A percentile compares a stretch with the other conserved stretches of the same genome.
Evolutionary conservation across 306 rosid species (phyloP).

Genomic region (Sicyos edulis): DNA sequence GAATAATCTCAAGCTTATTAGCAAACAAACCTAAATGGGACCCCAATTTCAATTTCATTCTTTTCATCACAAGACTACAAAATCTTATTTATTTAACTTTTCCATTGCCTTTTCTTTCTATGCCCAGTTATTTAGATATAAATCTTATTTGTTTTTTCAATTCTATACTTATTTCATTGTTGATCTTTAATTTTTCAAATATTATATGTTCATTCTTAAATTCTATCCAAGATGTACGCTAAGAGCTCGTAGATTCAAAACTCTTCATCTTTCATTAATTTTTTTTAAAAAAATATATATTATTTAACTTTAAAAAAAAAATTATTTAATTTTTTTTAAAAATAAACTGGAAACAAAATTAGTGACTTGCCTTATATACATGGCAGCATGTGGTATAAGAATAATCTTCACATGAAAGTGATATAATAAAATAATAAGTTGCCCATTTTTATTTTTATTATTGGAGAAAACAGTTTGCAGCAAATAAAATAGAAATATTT

Average conservation of each 20-base stretch:
- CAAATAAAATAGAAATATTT: background rate
- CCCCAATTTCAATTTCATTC: background rate
- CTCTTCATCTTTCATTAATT: too few species aligned
- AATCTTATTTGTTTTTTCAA: background rate
- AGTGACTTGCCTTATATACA: background rate
- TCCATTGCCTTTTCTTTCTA: background rate
- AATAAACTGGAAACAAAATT: background rate
- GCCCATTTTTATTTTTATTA: background rate
- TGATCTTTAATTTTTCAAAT: background rate
- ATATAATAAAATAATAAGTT: background rate
- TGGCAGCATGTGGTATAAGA: conserved; percentile 3
- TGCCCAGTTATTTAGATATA: background rate
- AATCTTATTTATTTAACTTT: background rate
- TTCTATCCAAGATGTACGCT: background rate
- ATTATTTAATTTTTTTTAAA: too few species aligned
- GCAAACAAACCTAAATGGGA: background rate
- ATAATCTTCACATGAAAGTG: background rate
- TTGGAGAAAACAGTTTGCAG: background rate
- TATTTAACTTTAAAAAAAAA: too few species aligned
- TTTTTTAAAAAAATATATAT: too few species aligned
- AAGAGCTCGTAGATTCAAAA: background rate
- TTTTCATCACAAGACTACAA: background rate
- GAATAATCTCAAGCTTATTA: background rate
- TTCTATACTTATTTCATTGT: background rate
- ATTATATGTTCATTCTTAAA: background rate